Percentiles rank a stretch among this genome's conserved stretches.
phyloP scores from a whole-genome alignment of 371 early-diverging fungal genomes.

The Cokeromyces recurvatus region DNA sequence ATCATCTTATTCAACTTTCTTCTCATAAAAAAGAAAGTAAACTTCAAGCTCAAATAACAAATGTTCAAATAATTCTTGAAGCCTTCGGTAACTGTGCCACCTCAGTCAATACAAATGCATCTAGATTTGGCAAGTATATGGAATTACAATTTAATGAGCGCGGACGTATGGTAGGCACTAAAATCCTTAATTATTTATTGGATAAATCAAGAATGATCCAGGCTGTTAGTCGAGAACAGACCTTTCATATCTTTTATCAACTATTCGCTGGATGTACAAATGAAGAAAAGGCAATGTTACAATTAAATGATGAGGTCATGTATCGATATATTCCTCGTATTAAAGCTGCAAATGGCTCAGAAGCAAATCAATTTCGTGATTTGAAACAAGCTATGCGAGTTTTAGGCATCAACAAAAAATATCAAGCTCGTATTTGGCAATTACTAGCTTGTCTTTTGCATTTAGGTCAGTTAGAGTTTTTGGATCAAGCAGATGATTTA shows the following conservation, averaged over 20 bases:
- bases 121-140: slow-evolving; percentile 86
- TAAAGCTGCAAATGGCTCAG: slow-evolving; percentile 16
- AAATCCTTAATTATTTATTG: slow-evolving; percentile 87
- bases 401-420: slow-evolving; percentile 73
- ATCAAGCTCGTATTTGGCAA: slow-evolving; percentile 77
- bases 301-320: slow-evolving; percentile 19
- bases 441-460: slow-evolving; percentile 80
- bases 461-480: slow-evolving; percentile 83
- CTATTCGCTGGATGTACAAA: slow-evolving; percentile 51
- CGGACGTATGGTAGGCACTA: slow-evolving; percentile 85
- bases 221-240: slow-evolving; percentile 63
- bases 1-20: slow-evolving; percentile 68
- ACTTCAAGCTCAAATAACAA: slow-evolving; percentile 68
- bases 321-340: slow-evolving; percentile 31
- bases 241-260: slow-evolving; percentile 93
- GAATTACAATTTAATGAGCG: slow-evolving; percentile 90
- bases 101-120: slow-evolving; percentile 59
- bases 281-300: slow-evolving; percentile 37
- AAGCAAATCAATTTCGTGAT: slow-evolving; percentile 48
- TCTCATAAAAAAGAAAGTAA: slow-evolving; percentile 80
- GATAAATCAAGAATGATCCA: slow-evolving; percentile 78
- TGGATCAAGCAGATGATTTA: slow-evolving; percentile 33
- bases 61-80: slow-evolving; percentile 72
- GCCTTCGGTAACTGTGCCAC: slow-evolving; percentile 84
- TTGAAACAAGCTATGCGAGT: slow-evolving; percentile 71